A percentile compares a stretch with the other conserved stretches of the same genome.
Conservation (phyloP, 2,329 filamentous ascomycete species). For the Fonsecaea multimorphosa region DNA sequence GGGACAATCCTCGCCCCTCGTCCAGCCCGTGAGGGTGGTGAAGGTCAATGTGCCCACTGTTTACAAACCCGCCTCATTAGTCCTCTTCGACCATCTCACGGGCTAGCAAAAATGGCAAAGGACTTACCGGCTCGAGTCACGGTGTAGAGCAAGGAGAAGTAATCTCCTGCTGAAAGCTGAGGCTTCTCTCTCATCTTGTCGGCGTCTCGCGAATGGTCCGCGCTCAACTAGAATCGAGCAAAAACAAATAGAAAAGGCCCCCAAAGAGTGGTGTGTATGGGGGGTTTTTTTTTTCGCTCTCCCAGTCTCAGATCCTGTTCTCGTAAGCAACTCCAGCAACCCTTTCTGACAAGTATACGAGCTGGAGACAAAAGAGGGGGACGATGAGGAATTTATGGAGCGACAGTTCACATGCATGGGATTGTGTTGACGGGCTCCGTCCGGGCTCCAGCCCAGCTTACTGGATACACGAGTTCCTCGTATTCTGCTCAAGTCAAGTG, state of each 20-base stretch:
- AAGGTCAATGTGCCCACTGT: constrained; percentile 22
- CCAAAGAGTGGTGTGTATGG: neutral
- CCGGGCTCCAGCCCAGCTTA: neutral
- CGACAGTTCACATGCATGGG: neutral
- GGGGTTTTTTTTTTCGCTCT: neutral
- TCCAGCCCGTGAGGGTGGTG: constrained; percentile 24
- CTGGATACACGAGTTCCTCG: neutral
- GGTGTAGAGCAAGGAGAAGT: constrained; percentile 5
- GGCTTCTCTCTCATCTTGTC: constrained; percentile 12
- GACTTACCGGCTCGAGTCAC: constrained; percentile 5
- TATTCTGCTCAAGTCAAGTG: neutral
- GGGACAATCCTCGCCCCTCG: constrained; percentile 22
- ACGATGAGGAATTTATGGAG: neutral
- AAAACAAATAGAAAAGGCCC: no score
- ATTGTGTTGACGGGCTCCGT: neutral
- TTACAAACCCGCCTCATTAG: neutral
- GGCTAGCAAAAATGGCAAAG: neutral
- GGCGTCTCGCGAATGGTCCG: neutral
- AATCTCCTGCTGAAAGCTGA: constrained; percentile 6
- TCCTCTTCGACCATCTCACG: neutral
- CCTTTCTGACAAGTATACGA: neutral
- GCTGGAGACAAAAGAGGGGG: neutral
- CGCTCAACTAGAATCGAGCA: neutral
- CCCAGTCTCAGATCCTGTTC: neutral
- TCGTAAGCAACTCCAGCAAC: neutral